phyloP scores from a whole-genome alignment of 139 green algal genomes.

The Nannochloris sp. region DNA sequence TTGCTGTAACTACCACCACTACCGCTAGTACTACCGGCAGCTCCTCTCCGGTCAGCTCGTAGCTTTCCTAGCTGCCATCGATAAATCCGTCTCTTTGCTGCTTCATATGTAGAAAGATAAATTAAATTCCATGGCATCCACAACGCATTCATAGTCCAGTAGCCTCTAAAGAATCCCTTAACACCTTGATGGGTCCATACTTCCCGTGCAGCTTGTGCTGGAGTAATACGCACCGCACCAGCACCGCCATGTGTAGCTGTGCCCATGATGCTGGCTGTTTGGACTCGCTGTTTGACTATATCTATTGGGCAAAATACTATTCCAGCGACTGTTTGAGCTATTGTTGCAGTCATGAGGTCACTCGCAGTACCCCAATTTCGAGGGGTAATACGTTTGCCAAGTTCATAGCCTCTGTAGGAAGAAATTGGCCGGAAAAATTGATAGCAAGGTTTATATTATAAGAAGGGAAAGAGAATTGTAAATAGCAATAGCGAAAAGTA shows the following conservation, averaged over 20 bases:
- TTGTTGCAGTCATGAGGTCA: slow-evolving; percentile 53
- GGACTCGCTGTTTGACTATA: slow-evolving; percentile 85
- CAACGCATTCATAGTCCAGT: slow-evolving; percentile 59
- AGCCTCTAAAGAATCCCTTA: slow-evolving; percentile 24
- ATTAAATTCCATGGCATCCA: slow-evolving; percentile 79
- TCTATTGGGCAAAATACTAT: slow-evolving; percentile 84
- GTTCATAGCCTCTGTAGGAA: slow-evolving; percentile 45
- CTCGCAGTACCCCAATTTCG: slow-evolving; percentile 28
- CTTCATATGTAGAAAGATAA: slow-evolving; percentile 68
- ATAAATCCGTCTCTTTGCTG: slow-evolving; percentile 31
- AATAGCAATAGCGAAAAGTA: neutral
- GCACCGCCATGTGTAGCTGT: neutral
- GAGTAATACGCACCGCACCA: neutral
- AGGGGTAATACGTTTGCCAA: slow-evolving; percentile 31
- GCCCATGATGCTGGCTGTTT: slow-evolving; percentile 34
- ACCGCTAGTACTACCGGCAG: slow-evolving; percentile 25
- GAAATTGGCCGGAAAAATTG: neutral
- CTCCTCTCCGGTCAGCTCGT: neutral
- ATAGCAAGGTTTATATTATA: neutral
- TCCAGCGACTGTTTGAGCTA: slow-evolving; percentile 66
- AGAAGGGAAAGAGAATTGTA: neutral
- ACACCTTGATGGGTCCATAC: slow-evolving; percentile 19
- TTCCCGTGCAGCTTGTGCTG: slow-evolving; percentile 2
- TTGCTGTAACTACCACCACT: slow-evolving; percentile 9
- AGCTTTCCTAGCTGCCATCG: neutral